Conservation (phyloP, 1,284 basidiomycete genomes). For the Vanrija pseudolonga region DNA sequence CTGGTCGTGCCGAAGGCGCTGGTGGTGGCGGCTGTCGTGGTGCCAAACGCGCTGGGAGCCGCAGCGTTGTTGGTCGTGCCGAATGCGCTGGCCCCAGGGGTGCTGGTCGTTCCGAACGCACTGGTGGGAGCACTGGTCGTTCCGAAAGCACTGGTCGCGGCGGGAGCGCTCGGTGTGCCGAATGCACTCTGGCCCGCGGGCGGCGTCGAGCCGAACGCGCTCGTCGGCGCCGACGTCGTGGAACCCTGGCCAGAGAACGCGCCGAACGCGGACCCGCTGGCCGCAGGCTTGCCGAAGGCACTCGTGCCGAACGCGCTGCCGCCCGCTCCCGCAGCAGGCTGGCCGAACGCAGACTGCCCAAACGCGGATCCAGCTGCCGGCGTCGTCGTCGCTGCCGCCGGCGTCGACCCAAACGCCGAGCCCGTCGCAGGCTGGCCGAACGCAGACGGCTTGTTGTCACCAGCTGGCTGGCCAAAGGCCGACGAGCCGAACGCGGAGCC, state of each 20-base stretch:
- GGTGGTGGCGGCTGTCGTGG: constrained; percentile 1
- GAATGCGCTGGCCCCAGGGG: constrained; percentile 32
- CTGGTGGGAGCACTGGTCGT: constrained; percentile 5
- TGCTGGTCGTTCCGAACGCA: constrained; percentile 29
- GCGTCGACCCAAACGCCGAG: too few relatives aligned
- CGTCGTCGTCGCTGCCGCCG: not conserved
- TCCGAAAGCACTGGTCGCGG: constrained; percentile 18
- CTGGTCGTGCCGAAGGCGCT: constrained; percentile 27
- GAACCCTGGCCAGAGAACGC: too few relatives aligned
- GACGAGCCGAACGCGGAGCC: constrained; percentile 50
- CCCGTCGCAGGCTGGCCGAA: constrained; percentile 4
- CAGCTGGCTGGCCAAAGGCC: constrained; percentile 37
- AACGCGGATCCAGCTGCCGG: constrained; percentile 28
- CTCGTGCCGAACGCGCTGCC: constrained; percentile 44
- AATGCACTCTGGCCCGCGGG: constrained; percentile 22
- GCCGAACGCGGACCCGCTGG: not conserved
- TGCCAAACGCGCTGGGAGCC: constrained; percentile 21
- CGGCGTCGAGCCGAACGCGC: not conserved
- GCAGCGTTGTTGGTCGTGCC: constrained; percentile 24
- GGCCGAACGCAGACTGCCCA: constrained; percentile 29
- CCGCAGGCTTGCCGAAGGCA: constrained; percentile 30
- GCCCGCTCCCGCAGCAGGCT: constrained; percentile 9
- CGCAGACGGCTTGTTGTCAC: constrained; percentile 2
- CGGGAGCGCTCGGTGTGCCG: constrained; percentile 11
- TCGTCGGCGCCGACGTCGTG: not conserved